Evolutionary conservation across 371 early-diverging fungal genomes (phyloP), one percentile per base, ranked within the genome.

Genomic region (Mucor indicus): DNA sequence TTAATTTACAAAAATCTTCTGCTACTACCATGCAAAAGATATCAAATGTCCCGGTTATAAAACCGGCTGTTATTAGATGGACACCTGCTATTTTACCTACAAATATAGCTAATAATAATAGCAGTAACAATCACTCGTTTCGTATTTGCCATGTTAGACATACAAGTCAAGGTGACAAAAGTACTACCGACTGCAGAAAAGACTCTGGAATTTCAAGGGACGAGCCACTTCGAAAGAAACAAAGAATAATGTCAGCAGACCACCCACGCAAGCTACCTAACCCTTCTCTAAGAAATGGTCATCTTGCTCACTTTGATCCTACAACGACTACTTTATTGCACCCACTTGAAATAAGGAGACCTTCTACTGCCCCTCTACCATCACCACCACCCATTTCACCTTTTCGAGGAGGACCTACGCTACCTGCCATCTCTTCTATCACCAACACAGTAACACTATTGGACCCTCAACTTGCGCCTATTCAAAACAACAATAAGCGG

Each of bases 31-130:
- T n/a, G n/a, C n/a, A n/a, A n/a, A n/a, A n/a, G n/a, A n/a, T n/a
- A n/a, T n/a, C n/a, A n/a, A 50, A 64, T 50, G 59, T 65, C 23
- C 69, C 73, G 48, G 53, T 66, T 23, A 73, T 73, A 11, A 69
- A 66, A 62, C 73, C 73, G 47, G 69, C 67, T 2, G 69, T 65
- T 6, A 27, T 64, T 15, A 51, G 65, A 57, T 72, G 68, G 72
- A 44, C 55, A 41, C 55, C 65, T 43, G 56, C 50, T 22, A 42
- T 41, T 36, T 49, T 49, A 13, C 33, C 55, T 23, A 20, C 16
- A 20, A 42, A 48, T 31, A 27, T 21, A 9, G 25, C 19, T 9
- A 30, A 4, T 6, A 38, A 16, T 30, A 48, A 11, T n/a, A n/a
- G n/a, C n/a, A n/a, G n/a, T n/a, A n/a, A n/a, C n/a, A n/a, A n/a